These are phyloP conservation scores for Myriangium duriaei DNA, from an alignment of 2,329 filamentous ascomycete species.

Conservation along the genomic window DNA sequence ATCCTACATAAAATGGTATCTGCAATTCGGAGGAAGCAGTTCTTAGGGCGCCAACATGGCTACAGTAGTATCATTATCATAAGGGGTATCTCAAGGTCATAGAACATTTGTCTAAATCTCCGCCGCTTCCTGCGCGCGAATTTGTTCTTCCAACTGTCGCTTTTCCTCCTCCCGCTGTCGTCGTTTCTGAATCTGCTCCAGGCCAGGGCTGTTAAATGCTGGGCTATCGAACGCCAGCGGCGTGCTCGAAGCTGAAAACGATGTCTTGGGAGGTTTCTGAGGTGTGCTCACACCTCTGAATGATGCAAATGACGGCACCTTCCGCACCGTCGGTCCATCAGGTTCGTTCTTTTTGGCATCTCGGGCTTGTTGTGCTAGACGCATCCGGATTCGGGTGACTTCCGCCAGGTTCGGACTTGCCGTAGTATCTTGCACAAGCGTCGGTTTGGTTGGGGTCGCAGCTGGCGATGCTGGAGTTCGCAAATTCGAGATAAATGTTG, in stretches of 20 bases:
- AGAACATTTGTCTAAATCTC: no score
- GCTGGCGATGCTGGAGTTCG: background rate
- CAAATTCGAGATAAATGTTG: conserved; percentile 27
- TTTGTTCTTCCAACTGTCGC: conserved; percentile 31
- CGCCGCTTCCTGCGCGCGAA: conserved; percentile 24
- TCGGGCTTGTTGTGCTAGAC: background rate
- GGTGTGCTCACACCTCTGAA: conserved; percentile 22
- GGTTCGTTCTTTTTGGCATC: background rate
- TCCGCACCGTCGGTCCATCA: conserved; percentile 17
- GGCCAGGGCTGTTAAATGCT: conserved; percentile 21
- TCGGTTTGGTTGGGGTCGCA: conserved; percentile 1
- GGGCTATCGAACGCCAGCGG: conserved; percentile 16
- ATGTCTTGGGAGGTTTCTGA: conserved; percentile 9
- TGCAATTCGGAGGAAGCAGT: no score
- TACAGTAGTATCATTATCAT: no score
- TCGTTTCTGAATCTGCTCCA: conserved; percentile 33
- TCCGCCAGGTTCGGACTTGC: background rate
- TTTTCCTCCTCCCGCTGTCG: conserved; percentile 33
- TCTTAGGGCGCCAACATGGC: no score
- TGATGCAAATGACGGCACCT: conserved; percentile 32
- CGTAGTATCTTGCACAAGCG: background rate
- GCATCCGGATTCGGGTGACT: conserved; percentile 1
- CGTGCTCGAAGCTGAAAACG: background rate
- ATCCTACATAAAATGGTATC: no score
- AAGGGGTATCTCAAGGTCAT: no score